Evolutionary conservation across 2,329 filamentous ascomycete genomes (phyloP).

Genomic region (Beauveria medogensis): DNA sequence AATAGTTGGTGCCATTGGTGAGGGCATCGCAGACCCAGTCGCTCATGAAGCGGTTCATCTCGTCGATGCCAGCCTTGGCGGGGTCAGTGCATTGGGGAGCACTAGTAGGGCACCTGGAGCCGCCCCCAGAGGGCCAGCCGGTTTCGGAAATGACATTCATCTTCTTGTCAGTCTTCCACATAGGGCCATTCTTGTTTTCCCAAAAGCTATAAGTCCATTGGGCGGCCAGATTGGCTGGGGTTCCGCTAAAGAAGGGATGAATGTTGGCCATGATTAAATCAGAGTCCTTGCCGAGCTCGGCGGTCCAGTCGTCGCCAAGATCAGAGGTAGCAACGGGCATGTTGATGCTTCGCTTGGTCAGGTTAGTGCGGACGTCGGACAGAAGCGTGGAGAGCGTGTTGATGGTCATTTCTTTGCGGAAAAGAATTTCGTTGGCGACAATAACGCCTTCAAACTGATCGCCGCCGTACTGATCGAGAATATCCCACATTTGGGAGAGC

Average conservation of each 20-base stretch:
- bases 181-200: slow-evolving; percentile 55
- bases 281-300: slow-evolving; percentile 57
- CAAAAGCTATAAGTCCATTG: slow-evolving; percentile 81
- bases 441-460: slow-evolving; percentile 75
- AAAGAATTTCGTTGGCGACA: slow-evolving; percentile 70
- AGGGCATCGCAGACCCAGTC: slow-evolving; percentile 78
- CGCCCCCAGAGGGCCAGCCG: slow-evolving; percentile 81
- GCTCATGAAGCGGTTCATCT: slow-evolving; percentile 80
- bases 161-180: slow-evolving; percentile 53
- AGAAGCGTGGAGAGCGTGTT: slow-evolving; percentile 57
- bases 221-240: slow-evolving; percentile 58
- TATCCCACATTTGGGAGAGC: slow-evolving; percentile 72
- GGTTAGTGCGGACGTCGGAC: slow-evolving; percentile 59
- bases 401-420: slow-evolving; percentile 66
- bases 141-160: slow-evolving; percentile 84
- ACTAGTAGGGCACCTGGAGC: slow-evolving; percentile 60
- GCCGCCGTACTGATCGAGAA: slow-evolving; percentile 61
- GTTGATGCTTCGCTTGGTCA: slow-evolving; percentile 56
- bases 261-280: slow-evolving; percentile 96
- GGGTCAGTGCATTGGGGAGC: slow-evolving; percentile 52
- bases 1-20: slow-evolving; percentile 80
- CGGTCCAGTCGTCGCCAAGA: slow-evolving; percentile 79
- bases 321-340: slow-evolving; percentile 83
- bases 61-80: slow-evolving; percentile 67
- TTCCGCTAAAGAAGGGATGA: slow-evolving; percentile 89